phyloP scores from a whole-genome alignment of 1,139 yeast genomes.

The Geotrichum candidum region DNA sequence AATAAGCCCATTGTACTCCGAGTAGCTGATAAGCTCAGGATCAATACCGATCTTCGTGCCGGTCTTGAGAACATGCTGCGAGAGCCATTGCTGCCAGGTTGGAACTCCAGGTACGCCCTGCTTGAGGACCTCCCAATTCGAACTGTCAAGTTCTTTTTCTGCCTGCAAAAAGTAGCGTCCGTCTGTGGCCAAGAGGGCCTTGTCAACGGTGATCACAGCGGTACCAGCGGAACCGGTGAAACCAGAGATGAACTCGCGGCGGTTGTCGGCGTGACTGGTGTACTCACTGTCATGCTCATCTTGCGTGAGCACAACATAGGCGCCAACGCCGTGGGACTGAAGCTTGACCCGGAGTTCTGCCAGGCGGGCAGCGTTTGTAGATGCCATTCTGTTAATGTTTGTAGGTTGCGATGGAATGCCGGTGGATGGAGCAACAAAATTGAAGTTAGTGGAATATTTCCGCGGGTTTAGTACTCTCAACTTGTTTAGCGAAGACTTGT shows the following conservation, averaged over 20 bases:
- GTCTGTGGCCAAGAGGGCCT: conserved; percentile 84
- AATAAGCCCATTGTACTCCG: conserved; percentile 38
- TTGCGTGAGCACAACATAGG: conserved; percentile 81
- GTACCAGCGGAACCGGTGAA: conserved; percentile 95
- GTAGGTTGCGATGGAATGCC: not conserved
- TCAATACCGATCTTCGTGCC: conserved; percentile 49
- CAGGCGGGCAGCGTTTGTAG: conserved; percentile 31
- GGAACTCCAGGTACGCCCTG: conserved; percentile 71
- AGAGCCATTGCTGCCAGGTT: conserved; percentile 87
- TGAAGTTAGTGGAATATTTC: conserved; percentile 2
- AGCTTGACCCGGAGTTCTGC: conserved; percentile 58
- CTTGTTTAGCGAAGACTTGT: conserved; percentile 3
- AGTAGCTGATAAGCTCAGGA: conserved; percentile 62
- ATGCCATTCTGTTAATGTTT: conserved; percentile 22
- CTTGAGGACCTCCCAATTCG: conserved; percentile 80
- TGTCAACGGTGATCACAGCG: conserved; percentile 68
- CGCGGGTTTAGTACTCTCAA: conserved; percentile 2
- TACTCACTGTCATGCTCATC: conserved; percentile 95
- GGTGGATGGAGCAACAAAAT: not conserved
- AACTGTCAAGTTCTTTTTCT: conserved; percentile 67
- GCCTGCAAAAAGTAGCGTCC: conserved; percentile 95
- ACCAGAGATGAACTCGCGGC: conserved; percentile 71
- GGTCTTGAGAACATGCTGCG: conserved; percentile 32
- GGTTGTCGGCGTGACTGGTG: conserved; percentile 71
- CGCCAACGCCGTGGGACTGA: conserved; percentile 59